These are phyloP conservation scores for Aureobasidium zeae DNA, from an alignment of 2,329 filamentous ascomycete species.

Conservation along the genomic window DNA sequence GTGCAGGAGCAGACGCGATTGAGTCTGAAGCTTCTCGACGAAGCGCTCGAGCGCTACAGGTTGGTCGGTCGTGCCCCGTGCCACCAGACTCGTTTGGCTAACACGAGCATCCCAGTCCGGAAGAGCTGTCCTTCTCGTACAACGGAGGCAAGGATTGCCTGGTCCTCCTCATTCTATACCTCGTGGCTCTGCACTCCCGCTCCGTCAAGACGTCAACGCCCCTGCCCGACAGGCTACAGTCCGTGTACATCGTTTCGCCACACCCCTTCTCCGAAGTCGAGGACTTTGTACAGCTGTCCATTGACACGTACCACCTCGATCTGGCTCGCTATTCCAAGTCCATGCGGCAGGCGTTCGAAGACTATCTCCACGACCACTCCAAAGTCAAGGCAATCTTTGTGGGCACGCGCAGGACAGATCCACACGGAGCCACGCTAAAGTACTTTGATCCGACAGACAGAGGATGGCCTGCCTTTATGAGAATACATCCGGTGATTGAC, in stretches of 20 bases:
- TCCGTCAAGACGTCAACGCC: conserved; percentile 16
- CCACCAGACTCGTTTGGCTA: too few relatives aligned
- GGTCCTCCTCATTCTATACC: conserved; percentile 78
- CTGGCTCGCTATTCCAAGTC: conserved; percentile 64
- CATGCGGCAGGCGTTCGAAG: conserved; percentile 72
- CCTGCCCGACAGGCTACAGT: conserved; percentile 48
- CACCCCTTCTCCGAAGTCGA: conserved; percentile 83
- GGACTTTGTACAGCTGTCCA: conserved; percentile 63
- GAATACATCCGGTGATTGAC: conserved; percentile 90
- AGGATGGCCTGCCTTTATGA: conserved; percentile 87
- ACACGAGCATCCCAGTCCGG: conserved; percentile 45
- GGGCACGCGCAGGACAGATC: conserved; percentile 83
- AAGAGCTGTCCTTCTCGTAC: conserved; percentile 81
- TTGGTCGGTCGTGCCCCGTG: too few relatives aligned
- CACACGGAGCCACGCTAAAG: conserved; percentile 68
- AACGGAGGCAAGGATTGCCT: conserved; percentile 98
- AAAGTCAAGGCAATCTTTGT: conserved; percentile 72
- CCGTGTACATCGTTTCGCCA: conserved; percentile 79
- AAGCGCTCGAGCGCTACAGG: conserved; percentile 68
- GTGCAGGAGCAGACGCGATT: conserved; percentile 67
- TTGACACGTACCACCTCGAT: conserved; percentile 61
- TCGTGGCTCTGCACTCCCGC: conserved; percentile 50
- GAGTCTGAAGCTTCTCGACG: conserved; percentile 63
- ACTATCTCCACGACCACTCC: conserved; percentile 59
- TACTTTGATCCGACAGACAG: conserved; percentile 82